Base-by-base conservation (phyloP, 2,329 filamentous ascomycete genomes). In the Ampelomyces quisqualis region DNA sequence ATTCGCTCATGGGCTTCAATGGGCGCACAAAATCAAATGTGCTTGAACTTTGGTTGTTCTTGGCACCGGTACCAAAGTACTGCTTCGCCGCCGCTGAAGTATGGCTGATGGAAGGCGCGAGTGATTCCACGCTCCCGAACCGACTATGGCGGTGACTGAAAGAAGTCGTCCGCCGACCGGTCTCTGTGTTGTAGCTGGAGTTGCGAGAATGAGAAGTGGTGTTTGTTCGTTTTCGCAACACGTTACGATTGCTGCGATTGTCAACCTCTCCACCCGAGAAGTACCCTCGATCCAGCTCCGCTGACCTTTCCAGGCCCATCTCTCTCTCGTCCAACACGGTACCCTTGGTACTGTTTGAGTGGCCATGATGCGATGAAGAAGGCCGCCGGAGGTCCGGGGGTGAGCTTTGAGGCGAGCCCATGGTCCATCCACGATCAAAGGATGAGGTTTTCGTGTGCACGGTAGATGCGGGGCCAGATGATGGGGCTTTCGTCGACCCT, bases 241-340 rank as follows among this genome's bases (percentile, higher is more conserved):
- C 76, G 62, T 89, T 94, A 31, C 87, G 80, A 35, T 65, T 70
- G 56, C 80, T 82, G 43, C 85, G 81, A 29, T 80, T 80, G 49
- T 96, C 90, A 8, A 83, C 75, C 59, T 97, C 91, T 11, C 86
- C 86, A 3, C 90, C 89, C 6, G 91, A 96, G 62, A 96, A 95
- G 67, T 97, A 97, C 17, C 90, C 91, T 23, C 89, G 81, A 58
- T 97, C 93, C 11, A 88, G 68, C 46, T 94, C 87, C 31, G 70
- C 60, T 17, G 60, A 21, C 60, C 61, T 48, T 33, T 55, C 64
- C 49, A 68, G 45, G 26, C 56, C 64, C 23, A 44, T 50, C 34
- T 67, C 65, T 29, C 53, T 50, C 5, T 36, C 40, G 21, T 62
- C 57, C 22, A 60, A 59, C 3, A 56, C 45, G 6, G 56, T 51